A percentile compares a stretch with the other conserved stretches of the same genome.
Conservation (phyloP, 2,329 filamentous ascomycete species). For the Fusarium sp. region DNA sequence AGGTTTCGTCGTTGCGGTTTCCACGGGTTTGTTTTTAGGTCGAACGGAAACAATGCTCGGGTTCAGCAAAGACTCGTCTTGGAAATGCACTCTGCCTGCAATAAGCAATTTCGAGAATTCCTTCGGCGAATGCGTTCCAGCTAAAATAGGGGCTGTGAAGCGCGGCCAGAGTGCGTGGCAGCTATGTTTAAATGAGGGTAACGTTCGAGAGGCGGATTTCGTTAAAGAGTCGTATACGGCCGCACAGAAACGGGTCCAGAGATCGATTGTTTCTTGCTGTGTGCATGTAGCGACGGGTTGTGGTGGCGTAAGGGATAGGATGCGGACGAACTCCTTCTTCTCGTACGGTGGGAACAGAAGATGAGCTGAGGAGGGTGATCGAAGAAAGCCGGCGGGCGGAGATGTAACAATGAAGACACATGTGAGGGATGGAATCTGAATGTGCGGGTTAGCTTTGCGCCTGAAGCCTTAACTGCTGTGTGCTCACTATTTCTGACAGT, state of each 20-base stretch:
- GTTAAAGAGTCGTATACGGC: conserved; percentile 90
- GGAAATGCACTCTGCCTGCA: conserved; percentile 75
- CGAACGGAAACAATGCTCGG: conserved; percentile 67
- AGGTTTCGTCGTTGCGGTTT: conserved; percentile 17
- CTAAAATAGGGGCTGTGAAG: conserved; percentile 82
- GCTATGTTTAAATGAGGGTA: conserved; percentile 77
- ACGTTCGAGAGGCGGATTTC: conserved; percentile 82
- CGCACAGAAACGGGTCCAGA: conserved; percentile 84
- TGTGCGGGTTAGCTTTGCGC: conserved; percentile 2
- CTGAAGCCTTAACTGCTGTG: conserved; percentile 19
- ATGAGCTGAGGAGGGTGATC: conserved; percentile 77
- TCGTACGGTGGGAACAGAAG: conserved; percentile 88
- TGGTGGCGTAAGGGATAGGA: conserved; percentile 71
- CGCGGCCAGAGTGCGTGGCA: conserved; percentile 84
- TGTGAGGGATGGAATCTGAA: conserved; percentile 81
- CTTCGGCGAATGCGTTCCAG: conserved; percentile 78
- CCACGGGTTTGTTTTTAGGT: conserved; percentile 11
- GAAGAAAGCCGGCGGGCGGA: conserved; percentile 76
- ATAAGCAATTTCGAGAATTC: conserved; percentile 89
- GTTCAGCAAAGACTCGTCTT: conserved; percentile 77
- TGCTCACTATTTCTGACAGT: conserved; percentile 80
- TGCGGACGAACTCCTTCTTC: conserved; percentile 81
- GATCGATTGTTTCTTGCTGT: conserved; percentile 69
- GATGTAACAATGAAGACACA: conserved; percentile 82
- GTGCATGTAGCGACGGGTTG: conserved; percentile 63